phyloP scores from a whole-genome alignment of 1,284 basidiomycete species.

The Trichosporon sp. region DNA sequence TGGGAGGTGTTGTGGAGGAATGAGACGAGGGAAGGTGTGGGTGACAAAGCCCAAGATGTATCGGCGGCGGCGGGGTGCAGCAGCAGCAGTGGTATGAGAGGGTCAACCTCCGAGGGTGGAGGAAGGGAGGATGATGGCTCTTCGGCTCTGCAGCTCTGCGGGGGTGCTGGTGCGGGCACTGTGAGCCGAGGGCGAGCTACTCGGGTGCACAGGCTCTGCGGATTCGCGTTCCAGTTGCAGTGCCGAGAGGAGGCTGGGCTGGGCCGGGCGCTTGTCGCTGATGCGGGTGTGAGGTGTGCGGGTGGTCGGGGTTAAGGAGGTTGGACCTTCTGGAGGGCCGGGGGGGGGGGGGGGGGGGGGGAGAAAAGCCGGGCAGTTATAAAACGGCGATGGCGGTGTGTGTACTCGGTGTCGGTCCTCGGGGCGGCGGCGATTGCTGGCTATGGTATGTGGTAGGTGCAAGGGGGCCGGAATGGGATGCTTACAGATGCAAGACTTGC shows the following conservation, averaged over 20 bases:
- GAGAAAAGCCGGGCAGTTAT: constrained; percentile 1
- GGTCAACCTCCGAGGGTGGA: constrained; percentile 1
- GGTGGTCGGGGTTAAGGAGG: constrained; percentile 15
- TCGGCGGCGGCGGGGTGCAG: not conserved
- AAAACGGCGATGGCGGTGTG: constrained; percentile 7
- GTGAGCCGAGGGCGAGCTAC: not conserved
- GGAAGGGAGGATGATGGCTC: not conserved
- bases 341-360: not conserved
- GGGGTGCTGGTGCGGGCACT: constrained; percentile 1
- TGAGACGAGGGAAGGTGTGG: not conserved
- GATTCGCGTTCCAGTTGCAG: not conserved
- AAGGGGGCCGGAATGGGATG: not conserved
- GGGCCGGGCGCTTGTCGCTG: constrained; percentile 1
- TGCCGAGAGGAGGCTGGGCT: constrained; percentile 2
- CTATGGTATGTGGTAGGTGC: not conserved
- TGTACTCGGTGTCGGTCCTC: not conserved
- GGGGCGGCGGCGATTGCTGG: not conserved
- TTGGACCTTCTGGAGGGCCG: not conserved
- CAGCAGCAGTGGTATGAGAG: not conserved
- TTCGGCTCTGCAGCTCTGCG: not conserved
- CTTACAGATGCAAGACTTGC: not conserved
- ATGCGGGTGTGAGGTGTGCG: too few species aligned
- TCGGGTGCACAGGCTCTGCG: constrained; percentile 2
- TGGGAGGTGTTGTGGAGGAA: not conserved
- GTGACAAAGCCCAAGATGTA: not conserved